Evolutionary conservation across 2,329 filamentous ascomycete species (phyloP), one percentile per base, ranked within the genome.

Genomic region (Phialocephala subalpina): DNA sequence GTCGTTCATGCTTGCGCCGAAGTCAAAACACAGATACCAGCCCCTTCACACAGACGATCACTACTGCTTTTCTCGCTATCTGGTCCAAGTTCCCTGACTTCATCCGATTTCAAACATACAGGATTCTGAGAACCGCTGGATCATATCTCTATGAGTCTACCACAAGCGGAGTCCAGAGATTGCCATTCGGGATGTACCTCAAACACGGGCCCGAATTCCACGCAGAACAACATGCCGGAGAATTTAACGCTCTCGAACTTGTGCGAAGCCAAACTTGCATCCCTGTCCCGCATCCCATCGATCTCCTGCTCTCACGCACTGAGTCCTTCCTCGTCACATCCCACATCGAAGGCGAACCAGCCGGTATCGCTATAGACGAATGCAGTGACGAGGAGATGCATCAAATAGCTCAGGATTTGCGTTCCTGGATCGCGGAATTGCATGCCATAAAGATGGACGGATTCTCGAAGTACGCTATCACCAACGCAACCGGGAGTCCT

Each of bases 181-280:
- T 68, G n/a, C 66, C 66, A 25, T 68, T 65, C 20, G 63, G 57
- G 9, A 65, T 68, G 63, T 68, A 65, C 40, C 57, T 68, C n/a
- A 68, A 68, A 58, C 27, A 65, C 33, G 66, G 60, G 3, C 56
- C 49, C 33, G 56, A 57, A 58, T 40, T 29, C 16, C 22, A 63
- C 27, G 20, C 40, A 58, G 38, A 52, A 38, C 52, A 60, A 38
- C 63, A 65, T 55, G 55, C 36, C 16, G 20, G 52, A 33, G 66
- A 68, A 57, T 66, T 64, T 35, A 60, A 63, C 42, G 63, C 66
- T 45, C 56, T 68, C 25, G 61, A 63, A 27, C 18, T 66, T 33
- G 60, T 66, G 3, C 60, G 29, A 27, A 60, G 45, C 6, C 18
- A 62, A 20, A 42, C 63, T 27, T 40, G 35, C 20, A 66, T 68